Evolutionary conservation across 2,329 filamentous ascomycete species (phyloP).

Genomic region (Penicillium sp.): DNA sequence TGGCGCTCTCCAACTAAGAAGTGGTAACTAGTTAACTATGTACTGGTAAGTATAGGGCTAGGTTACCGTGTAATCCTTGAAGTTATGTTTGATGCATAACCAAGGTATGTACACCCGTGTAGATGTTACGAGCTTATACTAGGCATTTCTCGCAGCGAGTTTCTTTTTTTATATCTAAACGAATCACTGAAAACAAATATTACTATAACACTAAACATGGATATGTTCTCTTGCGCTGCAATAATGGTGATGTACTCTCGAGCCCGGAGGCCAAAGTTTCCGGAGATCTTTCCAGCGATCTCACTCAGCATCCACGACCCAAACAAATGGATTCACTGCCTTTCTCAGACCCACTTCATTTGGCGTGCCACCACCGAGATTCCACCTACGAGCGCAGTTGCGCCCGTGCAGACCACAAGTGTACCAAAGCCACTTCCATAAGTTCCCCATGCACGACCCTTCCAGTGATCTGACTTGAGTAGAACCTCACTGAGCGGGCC

Average conservation of each 20-base stretch:
- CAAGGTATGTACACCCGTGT: neutral
- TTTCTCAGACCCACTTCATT: conserved; percentile 12
- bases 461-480: conserved; percentile 14
- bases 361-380: conserved; percentile 14
- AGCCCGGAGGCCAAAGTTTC: neutral
- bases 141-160: neutral
- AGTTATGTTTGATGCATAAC: neutral
- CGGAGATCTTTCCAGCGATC: neutral
- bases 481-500: conserved; percentile 20
- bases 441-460: conserved; percentile 8
- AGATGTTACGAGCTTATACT: neutral
- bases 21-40: conserved; percentile 5
- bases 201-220: neutral
- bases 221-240: neutral
- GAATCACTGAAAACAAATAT: neutral
- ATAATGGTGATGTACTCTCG: neutral
- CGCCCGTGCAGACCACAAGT: conserved; percentile 20
- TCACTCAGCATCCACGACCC: neutral
- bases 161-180: neutral
- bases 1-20: conserved; percentile 11
- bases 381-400: conserved; percentile 18
- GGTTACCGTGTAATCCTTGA: conserved; percentile 13
- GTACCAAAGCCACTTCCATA: conserved; percentile 22
- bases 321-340: neutral
- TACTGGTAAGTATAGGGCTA: conserved; percentile 28